Conservation (phyloP, 176 grass and related monocot genomes). For the Aegilops umbellulata region DNA sequence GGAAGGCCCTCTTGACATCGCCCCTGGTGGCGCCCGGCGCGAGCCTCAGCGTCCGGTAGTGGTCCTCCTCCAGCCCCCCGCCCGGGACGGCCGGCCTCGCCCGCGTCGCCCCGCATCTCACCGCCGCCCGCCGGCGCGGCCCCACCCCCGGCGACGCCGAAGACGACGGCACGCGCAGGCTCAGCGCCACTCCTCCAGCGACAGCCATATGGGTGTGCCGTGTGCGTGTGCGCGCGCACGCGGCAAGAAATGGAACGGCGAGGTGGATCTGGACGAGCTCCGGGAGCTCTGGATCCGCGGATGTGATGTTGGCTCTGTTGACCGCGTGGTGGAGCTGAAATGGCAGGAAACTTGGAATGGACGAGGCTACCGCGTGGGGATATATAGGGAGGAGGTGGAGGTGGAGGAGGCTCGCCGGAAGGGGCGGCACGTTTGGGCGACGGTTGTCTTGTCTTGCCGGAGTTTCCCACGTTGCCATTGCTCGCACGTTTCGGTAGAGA, state of each 20-base stretch:
- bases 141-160: neutral
- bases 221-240: neutral
- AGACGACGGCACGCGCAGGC: neutral
- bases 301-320: neutral
- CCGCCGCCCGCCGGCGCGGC: neutral
- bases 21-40: too few relatives aligned
- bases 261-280: too few relatives aligned
- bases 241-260: too few relatives aligned
- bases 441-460: neutral
- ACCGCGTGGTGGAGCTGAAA: neutral
- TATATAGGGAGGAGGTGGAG: neutral
- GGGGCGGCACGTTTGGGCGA: conserved; percentile 9
- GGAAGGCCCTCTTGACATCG: too few relatives aligned
- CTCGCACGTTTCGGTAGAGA: neutral
- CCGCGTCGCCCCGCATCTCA: too few relatives aligned
- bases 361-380: neutral
- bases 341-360: neutral
- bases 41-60: too few relatives aligned
- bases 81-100: too few relatives aligned
- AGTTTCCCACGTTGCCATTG: neutral
- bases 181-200: neutral
- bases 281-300: too few relatives aligned
- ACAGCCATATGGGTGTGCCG: too few relatives aligned
- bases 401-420: neutral
- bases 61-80: too few relatives aligned